Percentiles rank a stretch among this genome's conserved stretches.
Evolutionary conservation across 768 basidiomycete genomes (phyloP).

Genomic region (Suillus tomentosus): DNA sequence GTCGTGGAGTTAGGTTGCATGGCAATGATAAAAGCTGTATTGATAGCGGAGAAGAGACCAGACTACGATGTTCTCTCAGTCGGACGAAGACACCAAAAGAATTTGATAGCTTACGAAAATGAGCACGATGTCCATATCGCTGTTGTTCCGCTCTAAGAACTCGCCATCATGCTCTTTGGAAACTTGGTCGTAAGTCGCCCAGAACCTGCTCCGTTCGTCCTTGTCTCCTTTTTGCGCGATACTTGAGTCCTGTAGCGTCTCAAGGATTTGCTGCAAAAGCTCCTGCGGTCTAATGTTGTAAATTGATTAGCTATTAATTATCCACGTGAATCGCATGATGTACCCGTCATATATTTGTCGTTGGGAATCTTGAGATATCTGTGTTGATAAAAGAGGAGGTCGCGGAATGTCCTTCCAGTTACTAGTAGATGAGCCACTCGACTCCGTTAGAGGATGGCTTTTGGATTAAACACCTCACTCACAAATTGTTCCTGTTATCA

Average conservation of each 20-base stretch:
- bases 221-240: slow-evolving; percentile 4
- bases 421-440: too few relatives aligned
- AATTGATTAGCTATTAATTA: neutral
- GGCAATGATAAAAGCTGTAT: slow-evolving; percentile 8
- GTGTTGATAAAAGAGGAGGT: too few relatives aligned
- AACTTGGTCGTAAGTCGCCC: slow-evolving; percentile 18
- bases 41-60: slow-evolving; percentile 11
- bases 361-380: too few relatives aligned
- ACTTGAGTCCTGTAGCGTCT: slow-evolving; percentile 3
- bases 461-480: too few relatives aligned
- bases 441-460: too few relatives aligned
- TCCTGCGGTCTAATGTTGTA: neutral
- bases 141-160: slow-evolving; percentile 21
- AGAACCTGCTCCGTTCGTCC: slow-evolving; percentile 16
- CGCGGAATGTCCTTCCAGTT: too few relatives aligned
- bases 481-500: too few relatives aligned
- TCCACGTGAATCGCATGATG: too few relatives aligned
- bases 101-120: slow-evolving; percentile 23
- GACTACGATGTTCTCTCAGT: slow-evolving; percentile 7
- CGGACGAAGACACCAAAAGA: neutral
- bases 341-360: too few relatives aligned
- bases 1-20: slow-evolving; percentile 9
- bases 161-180: slow-evolving; percentile 21
- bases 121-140: slow-evolving; percentile 23
- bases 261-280: neutral